Percentiles rank a stretch among this genome's conserved stretches.
phyloP scores from a whole-genome alignment of 2,329 filamentous ascomycete species.

The Sodiomyces alkalinus region DNA sequence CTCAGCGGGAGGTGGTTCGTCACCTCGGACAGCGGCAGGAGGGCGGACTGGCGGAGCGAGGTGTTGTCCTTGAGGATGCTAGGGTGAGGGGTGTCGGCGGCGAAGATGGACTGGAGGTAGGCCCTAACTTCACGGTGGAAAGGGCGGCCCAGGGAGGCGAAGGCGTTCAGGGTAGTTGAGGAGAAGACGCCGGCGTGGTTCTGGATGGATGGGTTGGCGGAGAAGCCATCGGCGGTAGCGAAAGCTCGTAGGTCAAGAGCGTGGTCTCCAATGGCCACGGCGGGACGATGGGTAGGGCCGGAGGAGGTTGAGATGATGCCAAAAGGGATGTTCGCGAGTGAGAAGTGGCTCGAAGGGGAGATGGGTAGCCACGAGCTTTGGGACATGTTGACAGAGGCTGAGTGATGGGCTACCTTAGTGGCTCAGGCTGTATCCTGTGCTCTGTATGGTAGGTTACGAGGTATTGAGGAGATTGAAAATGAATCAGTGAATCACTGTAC shows the following conservation, averaged over 20 bases:
- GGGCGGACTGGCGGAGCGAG: conserved; percentile 12
- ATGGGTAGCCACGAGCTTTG: conserved; percentile 15
- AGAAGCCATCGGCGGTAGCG: conserved; percentile 26
- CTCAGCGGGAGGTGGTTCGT: conserved; percentile 57
- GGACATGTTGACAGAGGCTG: neutral
- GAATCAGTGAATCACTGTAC: too few species aligned
- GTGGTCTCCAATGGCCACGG: conserved; percentile 57
- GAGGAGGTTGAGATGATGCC: conserved; percentile 57
- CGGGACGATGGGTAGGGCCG: conserved; percentile 42
- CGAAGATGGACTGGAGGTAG: conserved; percentile 48
- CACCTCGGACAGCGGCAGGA: conserved; percentile 26
- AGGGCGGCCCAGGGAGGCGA: conserved; percentile 54
- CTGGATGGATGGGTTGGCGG: conserved; percentile 10
- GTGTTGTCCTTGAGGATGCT: conserved; percentile 20
- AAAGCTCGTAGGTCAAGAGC: conserved; percentile 56
- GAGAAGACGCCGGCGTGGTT: conserved; percentile 11
- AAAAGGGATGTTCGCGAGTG: conserved; percentile 68
- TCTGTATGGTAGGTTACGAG: too few species aligned
- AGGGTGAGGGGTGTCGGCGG: conserved; percentile 32
- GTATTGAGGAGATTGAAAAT: too few species aligned
- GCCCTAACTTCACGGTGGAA: conserved; percentile 55
- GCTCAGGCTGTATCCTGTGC: too few species aligned
- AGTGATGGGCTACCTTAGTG: too few species aligned
- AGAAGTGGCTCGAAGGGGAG: conserved; percentile 38
- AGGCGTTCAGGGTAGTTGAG: conserved; percentile 49